Evolutionary conservation across 768 basidiomycete species (phyloP), one percentile per base, ranked within the genome.

Genomic region (Tricholoma hemisulphureum): DNA sequence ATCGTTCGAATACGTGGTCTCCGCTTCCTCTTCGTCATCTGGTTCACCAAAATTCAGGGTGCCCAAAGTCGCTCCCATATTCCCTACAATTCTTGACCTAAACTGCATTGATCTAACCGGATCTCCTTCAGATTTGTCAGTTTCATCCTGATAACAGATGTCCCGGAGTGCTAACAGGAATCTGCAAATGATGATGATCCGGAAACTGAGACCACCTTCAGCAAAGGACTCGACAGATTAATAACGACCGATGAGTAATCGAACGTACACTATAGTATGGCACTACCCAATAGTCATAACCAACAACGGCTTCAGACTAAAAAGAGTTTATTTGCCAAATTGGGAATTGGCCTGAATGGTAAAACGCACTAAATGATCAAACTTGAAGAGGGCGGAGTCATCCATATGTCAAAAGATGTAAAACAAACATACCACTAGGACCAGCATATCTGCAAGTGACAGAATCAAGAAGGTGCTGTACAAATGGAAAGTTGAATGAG

Each of bases 231-330:
- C n/a, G 26, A 50, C 21, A 18, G 34, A 13, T n/a, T n/a, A n/a
- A 13, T 11, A 13, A 2, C 10, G 9, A 26, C 51, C 20, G 24
- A 26, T 5, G 39, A 18, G 8, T 28, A 41, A 46, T n/a, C n/a
- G 6, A 23, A 62, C 71, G 26, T 60, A 70, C 71, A 71, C 71
- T 37, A 32, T 69, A 73, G 51, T 70, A 73, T 11, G 71, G 71
- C 7, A 73, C 71, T 14, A 73, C 70, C 71, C 70, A 73, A 55
- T 71, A 73, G 46, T 70, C 69, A 55, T 71, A 73, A 6, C 69
- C 67, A 1, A 70, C 67, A 4, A 67, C 69, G 32, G 67, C 65
- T 52, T 61, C 45, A 16, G 71, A 69, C 70, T 72, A 41, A n/a
- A n/a, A n/a, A n/a, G n/a, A n/a, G n/a, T n/a, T n/a, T n/a, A n/a